A percentile compares a stretch with the other conserved stretches of the same genome.
Conservation (phyloP, 805 yeast species). For the Pichia kluyveri region DNA sequence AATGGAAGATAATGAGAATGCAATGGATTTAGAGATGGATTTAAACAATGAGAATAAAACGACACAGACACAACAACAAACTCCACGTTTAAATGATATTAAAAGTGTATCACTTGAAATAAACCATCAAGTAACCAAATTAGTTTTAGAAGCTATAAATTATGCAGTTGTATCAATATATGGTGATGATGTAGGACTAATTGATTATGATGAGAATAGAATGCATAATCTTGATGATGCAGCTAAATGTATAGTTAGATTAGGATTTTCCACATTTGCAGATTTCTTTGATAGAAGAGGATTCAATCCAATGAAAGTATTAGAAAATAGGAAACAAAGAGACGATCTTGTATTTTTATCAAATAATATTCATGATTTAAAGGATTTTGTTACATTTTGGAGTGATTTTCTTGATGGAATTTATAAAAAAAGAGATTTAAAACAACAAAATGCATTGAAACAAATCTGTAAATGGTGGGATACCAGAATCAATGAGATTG, state of each 20-base stretch:
- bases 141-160: slow-evolving; percentile 40
- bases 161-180: slow-evolving; percentile 43
- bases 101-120: slow-evolving; percentile 14
- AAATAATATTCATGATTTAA: slow-evolving; percentile 18
- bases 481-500: background rate
- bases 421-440: slow-evolving; percentile 28
- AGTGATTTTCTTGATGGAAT: slow-evolving; percentile 31
- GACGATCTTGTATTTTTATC: slow-evolving; percentile 22
- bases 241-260: slow-evolving; percentile 32
- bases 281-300: slow-evolving; percentile 30
- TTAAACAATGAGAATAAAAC: background rate
- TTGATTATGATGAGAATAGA: slow-evolving; percentile 36
- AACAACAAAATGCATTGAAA: slow-evolving; percentile 26
- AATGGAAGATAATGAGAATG: slow-evolving; percentile 6
- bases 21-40: slow-evolving; percentile 11
- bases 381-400: slow-evolving; percentile 47
- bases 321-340: slow-evolving; percentile 15
- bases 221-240: slow-evolving; percentile 34
- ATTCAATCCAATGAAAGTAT: slow-evolving; percentile 14
- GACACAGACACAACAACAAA: background rate
- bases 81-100: background rate
- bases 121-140: slow-evolving; percentile 30
- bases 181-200: slow-evolving; percentile 45
- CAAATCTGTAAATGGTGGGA: slow-evolving; percentile 15
- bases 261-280: slow-evolving; percentile 50